Evolutionary conservation across 805 yeast genomes (phyloP), one percentile per base, ranked within the genome.

Genomic region (Ogataea salicorniae): DNA sequence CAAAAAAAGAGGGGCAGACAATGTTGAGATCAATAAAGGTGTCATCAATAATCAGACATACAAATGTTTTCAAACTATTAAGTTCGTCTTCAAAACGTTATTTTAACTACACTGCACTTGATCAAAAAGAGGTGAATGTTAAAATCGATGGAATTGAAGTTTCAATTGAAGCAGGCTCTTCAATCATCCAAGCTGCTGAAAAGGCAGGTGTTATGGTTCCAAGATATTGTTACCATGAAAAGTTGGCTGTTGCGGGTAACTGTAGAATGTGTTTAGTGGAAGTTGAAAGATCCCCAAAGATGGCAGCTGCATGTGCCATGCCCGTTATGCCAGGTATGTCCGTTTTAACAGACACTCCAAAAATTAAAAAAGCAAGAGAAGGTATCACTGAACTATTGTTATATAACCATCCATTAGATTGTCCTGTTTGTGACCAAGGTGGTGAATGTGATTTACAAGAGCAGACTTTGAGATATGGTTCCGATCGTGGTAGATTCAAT

Each of bases 391-490:
- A 88, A 70, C 85, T 87, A 83, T 71, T 87, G 52, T 76, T 87
- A 54, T 88, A 87, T 57, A 88, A 88, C 74, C 96, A 87, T 72
- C 96, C 96, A 20, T 76, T 87, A 63, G 96, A 88, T 72, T 87
- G 95, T 71, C 96, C 95, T 22, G 84, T 87, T 47, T 87, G 96
- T 69, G 96, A 87, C 70, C 96, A 87, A 70, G 96, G 95, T 70
- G 96, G 96, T 55, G 96, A 87, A 68, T 87, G 96, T 74, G 96
- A 87, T 66, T 76, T 87, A 58, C 96, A 88, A 72, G 96, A 88
- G 64, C 96, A 87, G 73, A 75, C 88, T 17, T 72, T 83, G 63
- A 78, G 94, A 64, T 85, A 85, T 63, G 96, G 96, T 50, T 70
- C 85, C 45, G 96, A 87, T 69, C 79, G 95, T 54, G 95, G 96